Conservation (phyloP, 306 rosid species). For the Luffa aegyptiaca region DNA sequence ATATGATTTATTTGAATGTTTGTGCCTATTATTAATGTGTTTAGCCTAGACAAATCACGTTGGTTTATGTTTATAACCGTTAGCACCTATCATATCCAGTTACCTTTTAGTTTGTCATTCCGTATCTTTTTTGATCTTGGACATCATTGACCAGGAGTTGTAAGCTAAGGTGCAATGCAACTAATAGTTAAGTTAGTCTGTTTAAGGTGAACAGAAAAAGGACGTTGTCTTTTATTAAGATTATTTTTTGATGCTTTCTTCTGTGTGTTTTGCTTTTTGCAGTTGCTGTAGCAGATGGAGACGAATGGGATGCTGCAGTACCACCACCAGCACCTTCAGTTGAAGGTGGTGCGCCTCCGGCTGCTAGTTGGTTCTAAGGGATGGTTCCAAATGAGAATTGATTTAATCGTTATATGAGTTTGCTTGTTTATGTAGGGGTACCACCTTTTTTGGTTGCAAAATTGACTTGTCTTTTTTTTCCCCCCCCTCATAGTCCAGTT, state of each 20-base stretch:
- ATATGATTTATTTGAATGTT: not conserved
- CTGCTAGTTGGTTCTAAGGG: conserved; percentile 21
- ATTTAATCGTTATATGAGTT: not conserved
- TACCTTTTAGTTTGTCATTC: not conserved
- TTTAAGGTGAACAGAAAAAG: not conserved
- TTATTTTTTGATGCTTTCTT: not conserved
- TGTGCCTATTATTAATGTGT: not conserved
- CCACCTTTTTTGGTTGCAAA: not conserved
- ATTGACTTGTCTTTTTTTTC: not conserved
- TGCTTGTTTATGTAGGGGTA: not conserved
- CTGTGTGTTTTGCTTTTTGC: not conserved
- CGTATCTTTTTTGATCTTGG: not conserved
- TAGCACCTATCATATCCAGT: not conserved
- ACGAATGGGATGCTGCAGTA: conserved; percentile 29
- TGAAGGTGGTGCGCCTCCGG: conserved; percentile 13
- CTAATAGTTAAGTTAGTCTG: not conserved
- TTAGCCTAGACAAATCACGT: not conserved
- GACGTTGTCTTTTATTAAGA: not conserved
- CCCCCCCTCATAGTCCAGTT: not conserved
- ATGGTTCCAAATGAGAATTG: not conserved
- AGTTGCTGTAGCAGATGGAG: conserved; percentile 8
- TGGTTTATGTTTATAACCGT: not conserved
- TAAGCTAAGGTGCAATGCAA: not conserved
- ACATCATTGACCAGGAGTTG: not conserved
- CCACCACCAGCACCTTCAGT: conserved; percentile 19